Percentiles rank a stretch among this genome's conserved stretches.
Conservation (phyloP, 176 grass and related monocot genomes). For the Carex kokanica region DNA sequence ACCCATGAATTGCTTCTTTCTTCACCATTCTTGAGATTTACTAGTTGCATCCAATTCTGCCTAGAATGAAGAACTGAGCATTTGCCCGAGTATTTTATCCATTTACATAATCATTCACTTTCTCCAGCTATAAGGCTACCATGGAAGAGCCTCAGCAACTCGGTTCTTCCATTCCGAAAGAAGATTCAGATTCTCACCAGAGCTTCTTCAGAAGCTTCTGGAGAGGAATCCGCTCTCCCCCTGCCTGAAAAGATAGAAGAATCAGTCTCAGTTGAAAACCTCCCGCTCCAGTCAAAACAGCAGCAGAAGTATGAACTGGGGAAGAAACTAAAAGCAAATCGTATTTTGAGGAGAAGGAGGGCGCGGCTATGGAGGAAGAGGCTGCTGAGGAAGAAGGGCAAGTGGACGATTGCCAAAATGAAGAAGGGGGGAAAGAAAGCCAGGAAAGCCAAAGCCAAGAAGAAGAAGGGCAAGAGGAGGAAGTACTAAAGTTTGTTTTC, state of each 20-base stretch:
- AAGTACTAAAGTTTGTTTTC: slow-evolving; percentile 7
- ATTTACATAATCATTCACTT: slow-evolving; percentile 10
- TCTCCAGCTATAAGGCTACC: slow-evolving; percentile 54
- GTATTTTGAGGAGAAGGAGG: slow-evolving; percentile 65
- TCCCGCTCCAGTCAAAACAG: slow-evolving; percentile 68
- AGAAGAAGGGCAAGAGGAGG: slow-evolving; percentile 14
- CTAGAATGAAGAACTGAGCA: background rate
- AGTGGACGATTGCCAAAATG: slow-evolving; percentile 83
- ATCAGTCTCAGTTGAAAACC: slow-evolving; percentile 39
- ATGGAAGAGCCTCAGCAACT: slow-evolving; percentile 30
- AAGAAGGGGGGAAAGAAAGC: slow-evolving; percentile 61
- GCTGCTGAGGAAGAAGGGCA: slow-evolving; percentile 72
- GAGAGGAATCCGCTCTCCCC: slow-evolving; percentile 14
- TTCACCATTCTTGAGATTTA: background rate
- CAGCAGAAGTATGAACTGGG: slow-evolving; percentile 60
- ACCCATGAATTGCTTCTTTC: background rate
- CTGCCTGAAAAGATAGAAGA: slow-evolving; percentile 42
- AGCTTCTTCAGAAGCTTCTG: slow-evolving; percentile 42
- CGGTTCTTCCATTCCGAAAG: slow-evolving; percentile 24
- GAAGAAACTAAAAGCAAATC: slow-evolving; percentile 56
- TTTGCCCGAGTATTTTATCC: background rate
- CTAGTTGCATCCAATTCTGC: background rate
- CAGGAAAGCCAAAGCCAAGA: slow-evolving; percentile 8
- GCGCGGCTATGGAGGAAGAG: too few relatives aligned
- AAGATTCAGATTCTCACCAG: slow-evolving; percentile 43